Evolutionary conservation across 129 eudicot species (phyloP).

Genomic region (Artemisia argyi): DNA sequence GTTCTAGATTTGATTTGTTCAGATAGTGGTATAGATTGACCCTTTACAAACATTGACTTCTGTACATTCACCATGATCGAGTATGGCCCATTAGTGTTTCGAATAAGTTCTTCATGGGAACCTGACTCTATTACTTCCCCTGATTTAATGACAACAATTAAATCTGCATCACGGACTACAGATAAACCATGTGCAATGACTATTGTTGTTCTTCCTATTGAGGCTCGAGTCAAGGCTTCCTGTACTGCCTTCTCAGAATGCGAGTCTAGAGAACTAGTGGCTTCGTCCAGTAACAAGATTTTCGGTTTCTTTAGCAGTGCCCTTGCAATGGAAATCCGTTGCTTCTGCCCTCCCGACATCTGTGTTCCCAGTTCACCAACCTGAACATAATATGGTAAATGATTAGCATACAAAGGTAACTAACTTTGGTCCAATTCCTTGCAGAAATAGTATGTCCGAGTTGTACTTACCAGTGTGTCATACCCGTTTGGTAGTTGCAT

Average conservation of each 20-base stretch:
- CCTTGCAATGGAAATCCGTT: slow-evolving; percentile 38
- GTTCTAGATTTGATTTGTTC: slow-evolving; percentile 8
- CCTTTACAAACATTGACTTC: not conserved
- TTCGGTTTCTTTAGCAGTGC: slow-evolving; percentile 33
- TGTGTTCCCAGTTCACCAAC: slow-evolving; percentile 43
- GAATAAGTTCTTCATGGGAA: slow-evolving; percentile 36
- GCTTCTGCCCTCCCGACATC: slow-evolving; percentile 42
- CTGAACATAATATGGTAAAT: slow-evolving; percentile 12
- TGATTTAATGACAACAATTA: slow-evolving; percentile 24
- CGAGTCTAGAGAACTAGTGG: slow-evolving; percentile 41
- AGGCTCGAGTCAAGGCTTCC: slow-evolving; percentile 30
- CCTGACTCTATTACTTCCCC: slow-evolving; percentile 40
- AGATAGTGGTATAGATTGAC: slow-evolving; percentile 9
- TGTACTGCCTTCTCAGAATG: slow-evolving; percentile 32
- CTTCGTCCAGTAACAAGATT: slow-evolving; percentile 38
- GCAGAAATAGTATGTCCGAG: not conserved
- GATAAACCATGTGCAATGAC: slow-evolving; percentile 33
- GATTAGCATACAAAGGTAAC: not conserved
- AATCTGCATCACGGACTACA: slow-evolving; percentile 17
- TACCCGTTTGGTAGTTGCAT: slow-evolving; percentile 31
- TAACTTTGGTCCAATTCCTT: not conserved
- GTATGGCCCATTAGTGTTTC: slow-evolving; percentile 26
- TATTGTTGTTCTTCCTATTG: slow-evolving; percentile 33
- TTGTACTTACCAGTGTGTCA: slow-evolving; percentile 18
- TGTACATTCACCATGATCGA: slow-evolving; percentile 17